Evolutionary conservation across 331 rosid species (phyloP).

Genomic region (Rhamnella rubrinervis): DNA sequence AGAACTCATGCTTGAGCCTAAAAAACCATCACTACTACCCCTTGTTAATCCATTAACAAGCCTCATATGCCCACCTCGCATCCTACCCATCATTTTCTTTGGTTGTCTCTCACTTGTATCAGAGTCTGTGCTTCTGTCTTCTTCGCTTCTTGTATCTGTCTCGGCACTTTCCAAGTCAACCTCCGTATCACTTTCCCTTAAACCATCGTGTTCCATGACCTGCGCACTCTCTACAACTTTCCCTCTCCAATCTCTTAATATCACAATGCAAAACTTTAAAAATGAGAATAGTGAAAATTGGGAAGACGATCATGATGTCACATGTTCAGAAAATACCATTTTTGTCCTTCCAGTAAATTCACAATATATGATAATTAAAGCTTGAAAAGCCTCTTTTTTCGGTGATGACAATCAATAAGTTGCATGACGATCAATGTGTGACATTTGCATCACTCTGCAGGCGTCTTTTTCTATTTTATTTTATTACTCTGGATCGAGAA

Average conservation of each 20-base stretch:
- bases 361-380: too few relatives aligned
- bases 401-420: too few relatives aligned
- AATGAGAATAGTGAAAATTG: neutral
- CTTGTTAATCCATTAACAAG: neutral
- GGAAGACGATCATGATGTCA: neutral
- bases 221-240: neutral
- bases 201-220: conserved; percentile 17
- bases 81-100: conserved; percentile 19
- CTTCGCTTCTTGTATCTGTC: conserved; percentile 21
- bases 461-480: neutral
- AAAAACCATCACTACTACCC: conserved; percentile 12
- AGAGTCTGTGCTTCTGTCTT: conserved; percentile 9
- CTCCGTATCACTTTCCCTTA: conserved; percentile 17
- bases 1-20: conserved; percentile 7
- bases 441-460: neutral
- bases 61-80: conserved; percentile 12
- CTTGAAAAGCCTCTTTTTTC: too few relatives aligned
- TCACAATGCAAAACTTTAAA: neutral
- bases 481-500: too few relatives aligned
- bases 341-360: too few relatives aligned
- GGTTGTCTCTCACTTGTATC: conserved; percentile 6
- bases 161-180: conserved; percentile 37
- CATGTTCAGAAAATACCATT: neutral
- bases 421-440: too few relatives aligned
- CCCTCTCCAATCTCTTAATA: neutral